These are phyloP conservation scores for Pichia sp. DNA, from an alignment of 1,139 yeast species.

Conservation along the genomic window DNA sequence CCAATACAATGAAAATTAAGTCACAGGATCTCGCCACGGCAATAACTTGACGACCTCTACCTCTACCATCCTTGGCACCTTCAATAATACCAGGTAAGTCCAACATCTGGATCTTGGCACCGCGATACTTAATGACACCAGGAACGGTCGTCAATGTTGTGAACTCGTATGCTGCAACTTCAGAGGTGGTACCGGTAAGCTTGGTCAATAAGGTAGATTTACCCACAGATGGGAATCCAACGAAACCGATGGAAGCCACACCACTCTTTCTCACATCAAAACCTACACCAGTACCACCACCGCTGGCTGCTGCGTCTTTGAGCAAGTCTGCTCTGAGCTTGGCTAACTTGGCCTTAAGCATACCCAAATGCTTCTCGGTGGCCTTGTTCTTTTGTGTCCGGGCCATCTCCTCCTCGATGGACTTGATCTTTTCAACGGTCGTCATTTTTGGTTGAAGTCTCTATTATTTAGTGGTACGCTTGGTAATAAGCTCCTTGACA, in stretches of 20 bases:
- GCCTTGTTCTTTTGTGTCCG: conserved; percentile 93
- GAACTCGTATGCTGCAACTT: conserved; percentile 95
- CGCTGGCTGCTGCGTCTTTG: conserved; percentile 65
- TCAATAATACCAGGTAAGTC: conserved; percentile 98
- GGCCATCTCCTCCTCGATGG: conserved; percentile 95
- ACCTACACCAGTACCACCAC: conserved; percentile 89
- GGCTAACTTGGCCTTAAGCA: conserved; percentile 92
- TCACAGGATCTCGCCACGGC: conserved; percentile 98
- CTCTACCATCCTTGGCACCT: conserved; percentile 98
- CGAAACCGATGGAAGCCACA: conserved; percentile 94
- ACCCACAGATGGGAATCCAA: conserved; percentile 99
- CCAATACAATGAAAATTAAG: conserved; percentile 84
- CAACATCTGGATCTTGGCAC: conserved; percentile 96
- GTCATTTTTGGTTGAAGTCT: conserved; percentile 36
- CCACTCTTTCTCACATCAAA: conserved; percentile 98
- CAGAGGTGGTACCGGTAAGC: conserved; percentile 92
- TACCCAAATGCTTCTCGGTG: conserved; percentile 94
- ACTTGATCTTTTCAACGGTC: conserved; percentile 83
- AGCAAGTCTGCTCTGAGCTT: conserved; percentile 87
- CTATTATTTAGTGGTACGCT: background rate
- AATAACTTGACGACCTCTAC: conserved; percentile 98
- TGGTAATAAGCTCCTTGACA: background rate
- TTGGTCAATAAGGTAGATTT: conserved; percentile 82
- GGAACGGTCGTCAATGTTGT: conserved; percentile 97
- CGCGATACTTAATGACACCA: conserved; percentile 91